Evolutionary conservation across 2,329 filamentous ascomycete genomes (phyloP).

Genomic region (Hypoxylon sp.): DNA sequence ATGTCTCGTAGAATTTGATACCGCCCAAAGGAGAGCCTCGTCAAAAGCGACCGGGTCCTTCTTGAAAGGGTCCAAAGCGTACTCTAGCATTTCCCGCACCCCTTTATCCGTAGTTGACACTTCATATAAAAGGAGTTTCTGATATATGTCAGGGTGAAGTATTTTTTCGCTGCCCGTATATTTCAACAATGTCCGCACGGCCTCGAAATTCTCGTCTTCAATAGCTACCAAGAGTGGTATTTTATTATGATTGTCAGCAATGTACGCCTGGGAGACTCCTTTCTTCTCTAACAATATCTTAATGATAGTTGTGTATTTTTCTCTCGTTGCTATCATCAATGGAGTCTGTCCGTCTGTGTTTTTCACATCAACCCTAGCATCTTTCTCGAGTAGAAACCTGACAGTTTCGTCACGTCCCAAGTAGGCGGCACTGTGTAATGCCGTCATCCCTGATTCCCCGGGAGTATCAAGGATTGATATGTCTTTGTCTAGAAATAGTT

Average conservation of each 20-base stretch:
- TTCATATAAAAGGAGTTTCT: conserved; percentile 15
- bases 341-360: conserved; percentile 12
- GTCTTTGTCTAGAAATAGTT: neutral
- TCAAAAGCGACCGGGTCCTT: neutral
- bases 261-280: conserved; percentile 7
- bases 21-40: conserved; percentile 18
- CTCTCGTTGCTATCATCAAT: conserved; percentile 16
- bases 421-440: conserved; percentile 7
- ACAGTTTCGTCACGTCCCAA: neutral
- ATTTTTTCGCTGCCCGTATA: neutral
- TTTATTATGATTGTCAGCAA: conserved; percentile 4
- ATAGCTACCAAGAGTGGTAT: conserved; percentile 15
- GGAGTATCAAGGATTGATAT: no score
- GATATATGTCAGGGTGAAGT: neutral
- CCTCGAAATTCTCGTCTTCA: neutral
- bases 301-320: neutral
- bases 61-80: conserved; percentile 1
- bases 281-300: neutral
- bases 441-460: no score
- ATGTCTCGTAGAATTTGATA: conserved; percentile 20
- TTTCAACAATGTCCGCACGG: neutral
- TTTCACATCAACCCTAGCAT: neutral
- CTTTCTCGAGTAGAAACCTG: neutral
- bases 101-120: neutral
- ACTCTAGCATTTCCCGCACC: neutral